Evolutionary conservation across 2,329 filamentous ascomycete species (phyloP), one percentile per base, ranked within the genome.

Genomic region (Penicillium sclerotiorum): DNA sequence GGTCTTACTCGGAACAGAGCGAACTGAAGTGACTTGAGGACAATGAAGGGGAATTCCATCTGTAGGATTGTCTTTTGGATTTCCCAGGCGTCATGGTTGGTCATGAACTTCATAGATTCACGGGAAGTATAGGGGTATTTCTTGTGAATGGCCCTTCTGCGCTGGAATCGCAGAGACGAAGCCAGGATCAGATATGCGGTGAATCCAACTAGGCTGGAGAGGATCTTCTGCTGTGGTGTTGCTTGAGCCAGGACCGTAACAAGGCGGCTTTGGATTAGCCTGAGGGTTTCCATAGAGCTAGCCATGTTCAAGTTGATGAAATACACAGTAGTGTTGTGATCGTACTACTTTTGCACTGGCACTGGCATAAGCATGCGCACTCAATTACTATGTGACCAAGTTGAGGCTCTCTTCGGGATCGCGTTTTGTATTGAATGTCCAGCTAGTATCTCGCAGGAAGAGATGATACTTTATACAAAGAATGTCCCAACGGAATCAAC

Each of bases 31-130:
- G 79, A 75, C 41, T 77, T 80, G 4, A 73, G 59, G 35, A 72
- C 74, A 1, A 75, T 73, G 36, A 72, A 76, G 0, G 82, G 82
- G 52, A 85, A 85, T 53, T 86, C 82, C 5, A 77, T 66, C 36
- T 77, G 69, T 8, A 68, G 64, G 3, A 82, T 58, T 22, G 70
- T 69, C 39, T 65, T 69, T 38, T 77, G 68, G 25, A 84, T 82
- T 12, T 70, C 62, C 57, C 72, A 79, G 0, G 80, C 80, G 51
- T 83, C 75, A 6, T 75, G 64, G 17, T 75, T 73, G 0, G 78
- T 82, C 80, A 83, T 83, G 1, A 64, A 66, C 2, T 69, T 60
- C 53, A 78, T 69, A 4, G 73, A 71, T 18, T 72, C 67, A 11
- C 75, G 64, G 1, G 69, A 75, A 7, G 67, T 65, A 47, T 77